Evolutionary conservation across 257 asterid genomes (phyloP).

Genomic region (Voacanga thouarsii): DNA sequence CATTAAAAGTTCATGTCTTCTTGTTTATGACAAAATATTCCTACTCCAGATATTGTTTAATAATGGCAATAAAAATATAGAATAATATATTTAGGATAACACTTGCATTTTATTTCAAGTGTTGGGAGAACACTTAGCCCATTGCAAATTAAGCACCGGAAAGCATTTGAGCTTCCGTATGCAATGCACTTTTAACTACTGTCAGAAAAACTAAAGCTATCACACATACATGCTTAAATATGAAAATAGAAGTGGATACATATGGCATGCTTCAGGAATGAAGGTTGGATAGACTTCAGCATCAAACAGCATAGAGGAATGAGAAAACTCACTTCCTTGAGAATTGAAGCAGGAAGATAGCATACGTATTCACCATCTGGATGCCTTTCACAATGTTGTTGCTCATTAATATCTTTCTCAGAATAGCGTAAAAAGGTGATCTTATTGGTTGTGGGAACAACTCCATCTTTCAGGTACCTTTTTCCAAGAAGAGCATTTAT

Average conservation of each 20-base stretch:
- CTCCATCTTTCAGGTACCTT: conserved; percentile 83
- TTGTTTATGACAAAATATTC: neutral
- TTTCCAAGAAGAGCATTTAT: conserved; percentile 97
- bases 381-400: conserved; percentile 78
- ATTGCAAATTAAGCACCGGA: neutral
- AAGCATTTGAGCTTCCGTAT: neutral
- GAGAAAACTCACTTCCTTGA: conserved; percentile 70
- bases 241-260: neutral
- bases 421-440: conserved; percentile 89
- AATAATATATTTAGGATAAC: neutral
- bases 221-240: neutral
- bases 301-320: neutral
- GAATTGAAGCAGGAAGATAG: conserved; percentile 89
- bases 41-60: neutral
- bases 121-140: neutral
- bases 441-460: conserved; percentile 95
- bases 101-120: neutral
- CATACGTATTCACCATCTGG: conserved; percentile 96
- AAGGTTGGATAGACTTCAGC: neutral
- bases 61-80: neutral
- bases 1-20: neutral
- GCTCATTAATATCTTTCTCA: conserved; percentile 48
- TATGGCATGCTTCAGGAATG: neutral
- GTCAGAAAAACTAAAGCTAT: neutral
- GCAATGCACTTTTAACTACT: neutral